Evolutionary conservation across 495 filamentous ascomycete species (phyloP).

Genomic region (Xylona heveae): DNA sequence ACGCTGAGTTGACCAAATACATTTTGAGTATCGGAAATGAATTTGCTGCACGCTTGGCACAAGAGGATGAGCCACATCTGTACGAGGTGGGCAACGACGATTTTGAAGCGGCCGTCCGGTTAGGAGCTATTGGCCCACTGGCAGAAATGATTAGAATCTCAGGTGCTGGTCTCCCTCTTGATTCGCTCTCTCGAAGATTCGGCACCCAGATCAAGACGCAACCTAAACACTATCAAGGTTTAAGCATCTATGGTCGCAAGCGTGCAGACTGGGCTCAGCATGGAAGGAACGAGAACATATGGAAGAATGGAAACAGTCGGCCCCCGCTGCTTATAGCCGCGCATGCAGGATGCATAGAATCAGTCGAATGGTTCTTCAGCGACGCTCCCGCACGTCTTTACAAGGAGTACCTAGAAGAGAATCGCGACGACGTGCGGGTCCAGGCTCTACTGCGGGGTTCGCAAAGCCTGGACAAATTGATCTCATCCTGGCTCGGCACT

Average conservation of each 20-base stretch:
- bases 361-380: conserved; percentile 48
- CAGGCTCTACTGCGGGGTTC: conserved; percentile 28
- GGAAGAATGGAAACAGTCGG: conserved; percentile 1
- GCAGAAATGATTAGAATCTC: conserved; percentile 27
- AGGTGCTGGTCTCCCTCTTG: conserved; percentile 41
- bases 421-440: conserved; percentile 31
- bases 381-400: conserved; percentile 40
- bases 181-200: conserved; percentile 34
- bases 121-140: conserved; percentile 23
- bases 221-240: conserved; percentile 45
- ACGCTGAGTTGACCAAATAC: conserved; percentile 20
- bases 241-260: conserved; percentile 53
- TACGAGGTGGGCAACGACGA: conserved; percentile 8
- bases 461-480: conserved; percentile 34
- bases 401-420: conserved; percentile 33
- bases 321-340: conserved; percentile 41
- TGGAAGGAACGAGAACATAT: conserved; percentile 18
- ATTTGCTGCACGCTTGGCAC: conserved; percentile 7
- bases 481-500: conserved; percentile 35
- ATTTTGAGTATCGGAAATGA: conserved; percentile 21
- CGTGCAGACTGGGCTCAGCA: conserved; percentile 37
- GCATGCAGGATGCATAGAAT: conserved; percentile 28
- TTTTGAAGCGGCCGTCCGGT: conserved; percentile 21
- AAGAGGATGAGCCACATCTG: conserved; percentile 8
- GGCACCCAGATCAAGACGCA: conserved; percentile 35